Evolutionary conservation across 2,329 filamentous ascomycete genomes (phyloP).

Genomic region (Sclerotiophoma versabilis): DNA sequence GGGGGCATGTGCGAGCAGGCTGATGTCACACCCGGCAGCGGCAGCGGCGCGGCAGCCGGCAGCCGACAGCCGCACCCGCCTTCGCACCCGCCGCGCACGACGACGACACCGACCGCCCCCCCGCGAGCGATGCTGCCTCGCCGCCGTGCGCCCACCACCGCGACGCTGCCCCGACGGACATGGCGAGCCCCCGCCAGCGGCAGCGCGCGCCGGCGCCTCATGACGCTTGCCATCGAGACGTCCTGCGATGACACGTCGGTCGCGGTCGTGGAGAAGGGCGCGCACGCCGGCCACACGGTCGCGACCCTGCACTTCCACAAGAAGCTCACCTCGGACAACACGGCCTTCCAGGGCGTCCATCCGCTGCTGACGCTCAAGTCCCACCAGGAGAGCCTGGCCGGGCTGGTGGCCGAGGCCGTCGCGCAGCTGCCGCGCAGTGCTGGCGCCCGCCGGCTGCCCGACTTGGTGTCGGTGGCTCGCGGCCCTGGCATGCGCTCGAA

Average conservation of each 20-base stretch:
- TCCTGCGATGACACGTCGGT: conserved; percentile 95
- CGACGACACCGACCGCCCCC: neutral
- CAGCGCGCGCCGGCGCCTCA: conserved; percentile 35
- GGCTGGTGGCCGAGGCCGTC: conserved; percentile 71
- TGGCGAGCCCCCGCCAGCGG: neutral
- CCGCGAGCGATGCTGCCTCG: conserved; percentile 30
- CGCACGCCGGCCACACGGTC: conserved; percentile 18
- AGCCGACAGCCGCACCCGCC: too few relatives aligned
- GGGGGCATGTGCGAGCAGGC: neutral
- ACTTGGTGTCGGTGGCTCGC: conserved; percentile 88
- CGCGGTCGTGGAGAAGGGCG: conserved; percentile 72
- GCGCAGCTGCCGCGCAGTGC: conserved; percentile 55
- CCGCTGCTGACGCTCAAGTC: conserved; percentile 77
- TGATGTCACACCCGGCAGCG: conserved; percentile 1
- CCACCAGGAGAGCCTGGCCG: conserved; percentile 75
- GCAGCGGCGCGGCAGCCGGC: neutral
- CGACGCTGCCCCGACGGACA: conserved; percentile 12
- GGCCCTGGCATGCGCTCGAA: conserved; percentile 89
- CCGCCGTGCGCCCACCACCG: conserved; percentile 16
- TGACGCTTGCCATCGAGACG: conserved; percentile 76
- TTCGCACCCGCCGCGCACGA: neutral
- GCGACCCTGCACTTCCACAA: conserved; percentile 77
- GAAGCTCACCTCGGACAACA: conserved; percentile 82
- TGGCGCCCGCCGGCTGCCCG: conserved; percentile 59
- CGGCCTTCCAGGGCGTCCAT: conserved; percentile 77